A percentile compares a stretch with the other conserved stretches of the same genome.
Evolutionary conservation across 2,329 filamentous ascomycete genomes (phyloP).

Genomic region (Magnaporthales sp.): DNA sequence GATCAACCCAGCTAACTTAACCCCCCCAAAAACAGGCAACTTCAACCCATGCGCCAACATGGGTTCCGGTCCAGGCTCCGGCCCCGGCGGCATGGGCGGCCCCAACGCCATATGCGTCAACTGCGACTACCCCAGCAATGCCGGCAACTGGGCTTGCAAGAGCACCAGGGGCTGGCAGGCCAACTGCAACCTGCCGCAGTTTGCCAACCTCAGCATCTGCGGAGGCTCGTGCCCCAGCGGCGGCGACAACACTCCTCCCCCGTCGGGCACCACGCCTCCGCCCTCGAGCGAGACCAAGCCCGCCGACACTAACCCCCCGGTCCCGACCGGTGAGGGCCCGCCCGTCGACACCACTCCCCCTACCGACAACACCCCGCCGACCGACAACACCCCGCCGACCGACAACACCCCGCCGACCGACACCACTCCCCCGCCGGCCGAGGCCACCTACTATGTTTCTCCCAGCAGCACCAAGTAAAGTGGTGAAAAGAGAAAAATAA

Average conservation of each 20-base stretch:
- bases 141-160: neutral
- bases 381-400: neutral
- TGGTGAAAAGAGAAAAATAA: no score
- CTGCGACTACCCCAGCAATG: conserved; percentile 5
- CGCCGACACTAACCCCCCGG: neutral
- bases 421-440: no score
- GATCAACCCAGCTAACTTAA: neutral
- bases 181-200: neutral
- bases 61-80: neutral
- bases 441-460: neutral
- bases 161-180: neutral
- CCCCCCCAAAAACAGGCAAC: neutral
- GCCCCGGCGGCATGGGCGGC: neutral
- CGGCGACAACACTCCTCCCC: neutral
- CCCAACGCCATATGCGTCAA: neutral
- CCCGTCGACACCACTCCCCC: neutral
- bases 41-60: neutral
- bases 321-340: neutral
- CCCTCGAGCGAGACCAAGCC: neutral
- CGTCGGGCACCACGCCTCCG: neutral
- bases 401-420: neutral
- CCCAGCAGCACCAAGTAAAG: neutral
- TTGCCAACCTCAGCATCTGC: conserved; percentile 1
- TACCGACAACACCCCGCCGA: neutral
- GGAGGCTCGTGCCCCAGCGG: neutral